Percentiles rank a stretch among this genome's conserved stretches.
Evolutionary conservation across 2,329 filamentous ascomycete species (phyloP).

Genomic region (Beauveria pseudobassiana): DNA sequence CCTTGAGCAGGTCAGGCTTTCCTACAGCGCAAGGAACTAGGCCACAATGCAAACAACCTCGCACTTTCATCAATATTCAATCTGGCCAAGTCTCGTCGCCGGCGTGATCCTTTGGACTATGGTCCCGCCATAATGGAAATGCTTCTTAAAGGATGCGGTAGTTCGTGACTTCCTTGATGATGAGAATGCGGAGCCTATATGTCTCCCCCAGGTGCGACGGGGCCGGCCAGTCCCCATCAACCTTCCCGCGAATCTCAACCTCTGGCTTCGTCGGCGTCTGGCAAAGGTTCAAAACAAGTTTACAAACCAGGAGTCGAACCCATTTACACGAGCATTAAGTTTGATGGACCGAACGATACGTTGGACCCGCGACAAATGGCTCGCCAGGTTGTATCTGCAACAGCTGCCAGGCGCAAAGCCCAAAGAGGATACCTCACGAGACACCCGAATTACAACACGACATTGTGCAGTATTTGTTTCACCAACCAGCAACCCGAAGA

Average conservation of each 20-base stretch:
- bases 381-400: slow-evolving; percentile 77
- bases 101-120: slow-evolving; percentile 81
- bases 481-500: slow-evolving; percentile 70
- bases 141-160: slow-evolving; percentile 93
- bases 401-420: slow-evolving; percentile 73
- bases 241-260: neutral
- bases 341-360: slow-evolving; percentile 68
- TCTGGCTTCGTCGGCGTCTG: slow-evolving; percentile 49
- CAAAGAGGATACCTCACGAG: slow-evolving; percentile 84
- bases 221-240: neutral
- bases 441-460: slow-evolving; percentile 87
- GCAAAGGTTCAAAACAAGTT: slow-evolving; percentile 51
- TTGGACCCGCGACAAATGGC: slow-evolving; percentile 84
- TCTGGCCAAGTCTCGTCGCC: slow-evolving; percentile 50
- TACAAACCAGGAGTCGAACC: slow-evolving; percentile 72
- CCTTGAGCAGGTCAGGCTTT: slow-evolving; percentile 91
- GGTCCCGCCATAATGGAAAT: slow-evolving; percentile 90
- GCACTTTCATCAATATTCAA: slow-evolving; percentile 66
- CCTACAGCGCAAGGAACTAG: slow-evolving; percentile 81
- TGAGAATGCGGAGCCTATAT: slow-evolving; percentile 24
- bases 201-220: slow-evolving; percentile 20
- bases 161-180: slow-evolving; percentile 93
- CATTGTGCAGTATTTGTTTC: slow-evolving; percentile 84
- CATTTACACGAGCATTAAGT: slow-evolving; percentile 70
- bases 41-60: slow-evolving; percentile 63